phyloP scores from a whole-genome alignment of 2,329 filamentous ascomycete genomes.

The Monosporascus sp. region DNA sequence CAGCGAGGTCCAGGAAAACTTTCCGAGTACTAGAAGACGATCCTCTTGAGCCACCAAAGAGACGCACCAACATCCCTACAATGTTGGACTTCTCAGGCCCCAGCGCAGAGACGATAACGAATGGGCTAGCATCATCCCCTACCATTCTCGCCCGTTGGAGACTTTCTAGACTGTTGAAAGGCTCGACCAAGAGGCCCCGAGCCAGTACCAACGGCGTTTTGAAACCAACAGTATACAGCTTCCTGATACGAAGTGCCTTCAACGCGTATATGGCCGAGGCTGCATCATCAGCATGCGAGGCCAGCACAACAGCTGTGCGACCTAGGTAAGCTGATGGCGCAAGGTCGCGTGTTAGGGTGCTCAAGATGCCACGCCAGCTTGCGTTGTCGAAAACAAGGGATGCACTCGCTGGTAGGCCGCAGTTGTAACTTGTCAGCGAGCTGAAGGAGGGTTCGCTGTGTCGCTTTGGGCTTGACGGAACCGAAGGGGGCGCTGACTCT shows the following conservation, averaged over 20 bases:
- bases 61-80: constrained; percentile 70
- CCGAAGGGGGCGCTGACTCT: constrained; percentile 40
- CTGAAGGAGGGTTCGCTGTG: constrained; percentile 22
- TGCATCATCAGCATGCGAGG: constrained; percentile 68
- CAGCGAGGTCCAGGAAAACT: constrained; percentile 77
- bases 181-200: constrained; percentile 65
- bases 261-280: constrained; percentile 75
- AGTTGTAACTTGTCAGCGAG: constrained; percentile 3
- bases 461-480: constrained; percentile 42
- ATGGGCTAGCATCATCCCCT: constrained; percentile 55
- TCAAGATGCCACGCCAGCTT: constrained; percentile 79
- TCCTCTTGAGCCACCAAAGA: constrained; percentile 50
- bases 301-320: constrained; percentile 70
- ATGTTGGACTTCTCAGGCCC: constrained; percentile 73
- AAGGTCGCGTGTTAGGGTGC: constrained; percentile 74
- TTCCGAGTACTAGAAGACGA: constrained; percentile 44
- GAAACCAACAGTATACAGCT: constrained; percentile 82
- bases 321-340: constrained; percentile 76
- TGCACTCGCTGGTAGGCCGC: constrained; percentile 41
- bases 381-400: constrained; percentile 74
- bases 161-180: constrained; percentile 70
- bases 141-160: constrained; percentile 48
- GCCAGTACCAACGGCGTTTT: constrained; percentile 58
- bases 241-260: constrained; percentile 67
- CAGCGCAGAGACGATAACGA: constrained; percentile 75